A percentile compares a stretch with the other conserved stretches of the same genome.
Evolutionary conservation across 768 basidiomycete species (phyloP).

Genomic region (Filobasidium floriforme): DNA sequence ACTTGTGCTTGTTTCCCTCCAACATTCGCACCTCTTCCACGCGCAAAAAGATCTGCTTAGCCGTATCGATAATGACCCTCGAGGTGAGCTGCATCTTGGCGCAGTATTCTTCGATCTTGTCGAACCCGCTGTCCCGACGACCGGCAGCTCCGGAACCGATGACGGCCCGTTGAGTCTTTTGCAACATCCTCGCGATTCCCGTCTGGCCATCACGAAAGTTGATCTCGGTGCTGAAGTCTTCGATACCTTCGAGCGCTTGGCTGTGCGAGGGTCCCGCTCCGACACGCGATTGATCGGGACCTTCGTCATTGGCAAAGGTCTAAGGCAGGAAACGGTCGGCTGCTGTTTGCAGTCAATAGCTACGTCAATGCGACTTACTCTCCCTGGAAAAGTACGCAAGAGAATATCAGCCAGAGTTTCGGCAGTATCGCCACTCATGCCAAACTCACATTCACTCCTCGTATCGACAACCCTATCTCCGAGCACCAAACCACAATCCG

Average conservation of each 20-base stretch:
- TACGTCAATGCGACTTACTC: constrained; percentile 24
- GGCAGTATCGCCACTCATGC: constrained; percentile 11
- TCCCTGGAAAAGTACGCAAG: constrained; percentile 26
- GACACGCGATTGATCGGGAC: constrained; percentile 98
- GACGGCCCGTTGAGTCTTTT: constrained; percentile 95
- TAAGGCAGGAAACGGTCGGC: constrained; percentile 42
- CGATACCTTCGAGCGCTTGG: constrained; percentile 69
- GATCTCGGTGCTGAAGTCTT: constrained; percentile 89
- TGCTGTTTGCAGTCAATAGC: not conserved
- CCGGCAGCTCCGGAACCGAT: constrained; percentile 86
- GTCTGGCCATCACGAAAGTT: constrained; percentile 92
- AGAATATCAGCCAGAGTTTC: constrained; percentile 5
- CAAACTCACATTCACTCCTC: constrained; percentile 89
- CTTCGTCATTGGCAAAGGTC: constrained; percentile 99
- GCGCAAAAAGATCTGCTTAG: constrained; percentile 41
- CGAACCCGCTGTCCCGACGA: constrained; percentile 81
- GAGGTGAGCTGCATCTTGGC: constrained; percentile 40
- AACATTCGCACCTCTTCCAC: constrained; percentile 31
- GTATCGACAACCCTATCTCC: constrained; percentile 97
- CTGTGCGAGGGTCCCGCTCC: constrained; percentile 90
- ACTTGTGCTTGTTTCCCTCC: constrained; percentile 17
- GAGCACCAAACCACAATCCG: constrained; percentile 63
- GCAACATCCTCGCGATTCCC: constrained; percentile 81
- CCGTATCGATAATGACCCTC: constrained; percentile 35
- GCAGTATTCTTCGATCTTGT: constrained; percentile 33